These are phyloP conservation scores for Pyronema domesticum DNA, from an alignment of 495 filamentous ascomycete species.

Conservation along the genomic window DNA sequence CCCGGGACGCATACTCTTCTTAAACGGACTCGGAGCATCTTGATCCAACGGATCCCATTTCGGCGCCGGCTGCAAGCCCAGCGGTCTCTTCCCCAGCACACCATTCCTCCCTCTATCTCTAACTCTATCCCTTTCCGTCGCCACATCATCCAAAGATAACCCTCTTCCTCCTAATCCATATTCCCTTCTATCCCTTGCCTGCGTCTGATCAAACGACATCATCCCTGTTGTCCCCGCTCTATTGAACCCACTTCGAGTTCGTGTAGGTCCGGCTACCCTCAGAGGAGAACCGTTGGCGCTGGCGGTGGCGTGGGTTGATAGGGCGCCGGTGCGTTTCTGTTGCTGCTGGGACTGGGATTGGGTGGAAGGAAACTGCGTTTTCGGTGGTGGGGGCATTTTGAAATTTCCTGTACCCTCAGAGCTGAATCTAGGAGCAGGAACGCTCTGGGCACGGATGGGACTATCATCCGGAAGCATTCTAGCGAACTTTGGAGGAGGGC, in stretches of 20 bases:
- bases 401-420: neutral
- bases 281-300: constrained; percentile 3
- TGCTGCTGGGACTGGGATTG: neutral
- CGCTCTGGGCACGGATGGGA: neutral
- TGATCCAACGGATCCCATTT: neutral
- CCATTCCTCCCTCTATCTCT: neutral
- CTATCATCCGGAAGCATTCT: neutral
- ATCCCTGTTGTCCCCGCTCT: constrained; percentile 5
- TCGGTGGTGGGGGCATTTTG: neutral
- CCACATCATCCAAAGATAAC: neutral
- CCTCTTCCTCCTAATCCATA: neutral
- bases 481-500: neutral
- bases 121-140: neutral
- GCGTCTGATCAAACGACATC: neutral
- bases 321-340: neutral
- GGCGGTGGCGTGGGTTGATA: neutral
- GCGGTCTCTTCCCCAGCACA: neutral
- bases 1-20: neutral
- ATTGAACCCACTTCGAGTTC: neutral
- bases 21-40: constrained; percentile 1
- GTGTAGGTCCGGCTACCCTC: neutral
- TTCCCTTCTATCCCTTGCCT: neutral
- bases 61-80: neutral
- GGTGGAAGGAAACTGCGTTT: neutral
- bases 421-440: neutral